Conservation (phyloP, 257 asterid genomes). For the Gentiana straminea region DNA sequence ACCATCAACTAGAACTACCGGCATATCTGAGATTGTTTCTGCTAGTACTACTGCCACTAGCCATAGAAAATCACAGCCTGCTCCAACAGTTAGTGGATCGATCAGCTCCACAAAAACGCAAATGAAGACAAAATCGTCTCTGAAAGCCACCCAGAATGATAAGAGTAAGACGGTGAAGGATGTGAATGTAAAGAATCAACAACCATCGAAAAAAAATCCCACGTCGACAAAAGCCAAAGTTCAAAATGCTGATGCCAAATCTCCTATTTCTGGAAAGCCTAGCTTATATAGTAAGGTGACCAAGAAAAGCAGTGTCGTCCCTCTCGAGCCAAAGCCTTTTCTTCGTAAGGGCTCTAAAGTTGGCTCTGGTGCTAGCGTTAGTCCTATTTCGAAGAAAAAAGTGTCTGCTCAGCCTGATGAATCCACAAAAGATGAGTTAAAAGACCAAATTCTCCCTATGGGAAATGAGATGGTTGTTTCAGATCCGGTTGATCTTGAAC, state of each 20-base stretch:
- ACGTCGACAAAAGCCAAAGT: constrained; percentile 44
- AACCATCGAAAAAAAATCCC: constrained; percentile 30
- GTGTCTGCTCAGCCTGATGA: constrained; percentile 35
- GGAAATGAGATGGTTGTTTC: constrained; percentile 29
- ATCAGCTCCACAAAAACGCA: constrained; percentile 43
- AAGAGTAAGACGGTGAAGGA: constrained; percentile 35
- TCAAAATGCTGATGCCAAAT: constrained; percentile 35
- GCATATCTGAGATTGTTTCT: constrained; percentile 34
- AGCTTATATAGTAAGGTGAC: constrained; percentile 58
- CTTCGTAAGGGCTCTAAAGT: constrained; percentile 77
- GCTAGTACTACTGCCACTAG: constrained; percentile 38
- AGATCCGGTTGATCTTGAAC: constrained; percentile 28
- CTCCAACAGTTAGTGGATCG: constrained; percentile 39
- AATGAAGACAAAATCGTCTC: constrained; percentile 26
- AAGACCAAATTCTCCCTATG: constrained; percentile 20
- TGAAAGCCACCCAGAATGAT: constrained; percentile 35
- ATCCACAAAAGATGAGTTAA: constrained; percentile 19
- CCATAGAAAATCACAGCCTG: constrained; percentile 49
- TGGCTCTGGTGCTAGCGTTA: constrained; percentile 10
- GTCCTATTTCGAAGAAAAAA: constrained; percentile 41
- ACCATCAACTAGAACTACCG: constrained; percentile 54
- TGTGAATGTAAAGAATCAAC: constrained; percentile 51
- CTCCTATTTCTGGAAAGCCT: constrained; percentile 48
- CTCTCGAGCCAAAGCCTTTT: constrained; percentile 86
- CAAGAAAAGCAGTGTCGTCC: constrained; percentile 90